These are phyloP conservation scores for Dujonia santamariae DNA, from an alignment of 1,139 yeast genomes.

Conservation along the genomic window DNA sequence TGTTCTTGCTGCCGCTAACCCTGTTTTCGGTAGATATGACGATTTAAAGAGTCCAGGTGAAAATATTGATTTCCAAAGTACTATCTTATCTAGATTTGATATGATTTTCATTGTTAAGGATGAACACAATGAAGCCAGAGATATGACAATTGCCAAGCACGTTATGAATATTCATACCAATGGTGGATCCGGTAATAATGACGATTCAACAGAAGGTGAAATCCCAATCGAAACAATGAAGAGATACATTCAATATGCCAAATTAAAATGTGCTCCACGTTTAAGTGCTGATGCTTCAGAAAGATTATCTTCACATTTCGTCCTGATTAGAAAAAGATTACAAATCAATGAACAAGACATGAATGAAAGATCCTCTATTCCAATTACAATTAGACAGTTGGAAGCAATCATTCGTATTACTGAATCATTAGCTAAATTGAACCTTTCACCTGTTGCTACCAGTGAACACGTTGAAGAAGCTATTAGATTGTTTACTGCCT, in stretches of 20 bases:
- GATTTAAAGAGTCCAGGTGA: slow-evolving; percentile 97
- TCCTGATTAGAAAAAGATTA: slow-evolving; percentile 80
- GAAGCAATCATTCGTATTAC: slow-evolving; percentile 97
- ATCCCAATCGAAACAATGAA: slow-evolving; percentile 90
- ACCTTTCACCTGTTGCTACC: slow-evolving; percentile 77
- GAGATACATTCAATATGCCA: slow-evolving; percentile 87
- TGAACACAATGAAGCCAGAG: slow-evolving; percentile 85
- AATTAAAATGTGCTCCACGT: slow-evolving; percentile 89
- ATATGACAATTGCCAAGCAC: slow-evolving; percentile 87
- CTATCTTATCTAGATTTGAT: slow-evolving; percentile 94
- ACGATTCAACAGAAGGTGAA: slow-evolving; percentile 69
- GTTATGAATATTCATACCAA: slow-evolving; percentile 88
- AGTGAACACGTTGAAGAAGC: slow-evolving; percentile 96
- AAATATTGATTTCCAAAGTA: slow-evolving; percentile 95
- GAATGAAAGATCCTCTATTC: slow-evolving; percentile 90
- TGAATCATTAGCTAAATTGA: slow-evolving; percentile 87
- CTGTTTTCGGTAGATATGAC: slow-evolving; percentile 93
- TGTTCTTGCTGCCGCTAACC: slow-evolving; percentile 97
- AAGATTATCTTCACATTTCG: slow-evolving; percentile 90
- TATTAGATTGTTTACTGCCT: slow-evolving; percentile 87
- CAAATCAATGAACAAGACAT: slow-evolving; percentile 78
- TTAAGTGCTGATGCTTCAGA: slow-evolving; percentile 88
- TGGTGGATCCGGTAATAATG: slow-evolving; percentile 54
- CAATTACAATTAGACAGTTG: slow-evolving; percentile 94
- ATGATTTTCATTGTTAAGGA: slow-evolving; percentile 98